Conservation (phyloP, 2,329 filamentous ascomycete genomes). For the Xylariaceae sp. region DNA sequence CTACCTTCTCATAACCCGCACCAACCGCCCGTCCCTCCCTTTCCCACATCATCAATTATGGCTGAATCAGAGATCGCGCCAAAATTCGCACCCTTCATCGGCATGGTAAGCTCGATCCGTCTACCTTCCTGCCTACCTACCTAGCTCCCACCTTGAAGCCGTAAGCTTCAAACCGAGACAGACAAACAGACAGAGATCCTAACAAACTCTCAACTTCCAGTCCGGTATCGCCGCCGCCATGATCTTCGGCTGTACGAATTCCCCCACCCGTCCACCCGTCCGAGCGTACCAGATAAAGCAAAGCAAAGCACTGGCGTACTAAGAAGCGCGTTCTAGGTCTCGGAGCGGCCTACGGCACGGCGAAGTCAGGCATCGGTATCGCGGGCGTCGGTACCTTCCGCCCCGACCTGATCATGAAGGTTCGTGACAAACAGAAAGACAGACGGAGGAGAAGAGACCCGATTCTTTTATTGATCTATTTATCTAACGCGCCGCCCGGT, state of each 20-base stretch:
- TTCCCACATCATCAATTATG: constrained; percentile 44
- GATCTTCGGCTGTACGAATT: constrained; percentile 77
- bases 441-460: no score
- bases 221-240: constrained; percentile 80
- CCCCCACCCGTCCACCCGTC: constrained; percentile 15
- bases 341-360: constrained; percentile 84
- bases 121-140: constrained; percentile 4
- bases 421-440: no score
- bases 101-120: constrained; percentile 67
- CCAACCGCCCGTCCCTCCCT: neutral
- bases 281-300: no score
- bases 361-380: constrained; percentile 87
- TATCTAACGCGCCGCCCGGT: constrained; percentile 14
- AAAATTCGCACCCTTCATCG: constrained; percentile 85
- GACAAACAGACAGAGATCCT: constrained; percentile 16
- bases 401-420: constrained; percentile 91
- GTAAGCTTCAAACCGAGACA: neutral
- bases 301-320: constrained; percentile 15
- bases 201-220: constrained; percentile 43
- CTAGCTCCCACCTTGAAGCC: neutral
- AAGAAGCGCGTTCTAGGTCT: constrained; percentile 48
- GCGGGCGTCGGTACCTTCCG: constrained; percentile 83
- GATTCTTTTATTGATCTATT: no score
- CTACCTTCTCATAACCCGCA: neutral
- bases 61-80: constrained; percentile 65